Base-by-base conservation (phyloP, 2,329 filamentous ascomycete genomes). In the Phyllachora maydis region DNA sequence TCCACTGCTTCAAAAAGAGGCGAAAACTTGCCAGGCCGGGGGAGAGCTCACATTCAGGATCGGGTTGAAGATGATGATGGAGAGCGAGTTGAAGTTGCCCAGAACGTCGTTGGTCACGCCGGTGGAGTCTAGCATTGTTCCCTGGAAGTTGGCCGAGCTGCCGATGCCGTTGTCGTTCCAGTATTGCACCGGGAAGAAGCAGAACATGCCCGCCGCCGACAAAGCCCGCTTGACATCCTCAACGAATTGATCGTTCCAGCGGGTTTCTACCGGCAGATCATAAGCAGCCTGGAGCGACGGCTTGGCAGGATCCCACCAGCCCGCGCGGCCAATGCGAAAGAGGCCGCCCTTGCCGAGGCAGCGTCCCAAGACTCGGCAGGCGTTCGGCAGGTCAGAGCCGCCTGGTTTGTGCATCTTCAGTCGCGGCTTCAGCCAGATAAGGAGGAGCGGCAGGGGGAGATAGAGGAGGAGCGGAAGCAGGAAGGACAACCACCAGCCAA, bases 241-340 rank as follows among this genome's bases (percentile, higher is more conserved):
- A 18, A 75, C 67, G 53, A 69, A 75, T 13, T 58, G 55, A 33
- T 75, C 70, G 30, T 73, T 71, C 62, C 64, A 71, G 0, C 4
- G 50, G 44, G 36, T 56, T 21, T 30, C 27, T 25, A 34, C 36
- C 23, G 27, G 30, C 6, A 47, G 54, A 24, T 49, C 48, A 4
- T 42, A 42, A 11, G 54, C 54, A 8, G 46, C 45, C 15, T 65
- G 52, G 24, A 50, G 40, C 35, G 55, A 63, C 4, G 65, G 65
- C 49, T 67, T 68, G 24, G 58, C 59, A 9, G 51, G 41, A 19
- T 70, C 57, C 64, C 64, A 71, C 43, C 68, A 71, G 13, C 52
- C 53, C 14, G 37, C 23, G 14, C 50, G 50, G 19, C 50, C 50
- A 22, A 54, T 35, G 25, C 30, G 43, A 31, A 27, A 40, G 25